Evolutionary conservation across 2,329 filamentous ascomycete genomes (phyloP).

Genomic region (Rhinocladiella similis): DNA sequence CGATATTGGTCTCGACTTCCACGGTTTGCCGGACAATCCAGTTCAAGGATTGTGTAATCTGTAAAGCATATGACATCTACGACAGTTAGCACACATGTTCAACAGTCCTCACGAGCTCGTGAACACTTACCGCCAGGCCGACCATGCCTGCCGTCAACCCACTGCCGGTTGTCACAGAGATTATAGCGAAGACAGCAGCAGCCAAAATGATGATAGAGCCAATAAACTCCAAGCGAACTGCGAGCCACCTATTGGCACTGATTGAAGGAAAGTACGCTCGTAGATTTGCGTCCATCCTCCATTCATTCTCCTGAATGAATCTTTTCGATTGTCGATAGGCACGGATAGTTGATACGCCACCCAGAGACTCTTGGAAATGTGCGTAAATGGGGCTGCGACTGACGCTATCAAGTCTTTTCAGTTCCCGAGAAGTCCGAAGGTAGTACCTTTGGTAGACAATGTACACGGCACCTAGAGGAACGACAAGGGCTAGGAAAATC

Average conservation of each 20-base stretch:
- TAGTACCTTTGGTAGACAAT: conserved; percentile 97
- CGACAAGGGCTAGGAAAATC: conserved; percentile 73
- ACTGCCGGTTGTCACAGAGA: conserved; percentile 71
- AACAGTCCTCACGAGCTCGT: not conserved
- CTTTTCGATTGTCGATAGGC: conserved; percentile 87
- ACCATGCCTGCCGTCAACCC: conserved; percentile 71
- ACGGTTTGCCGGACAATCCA: conserved; percentile 99
- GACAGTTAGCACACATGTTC: not conserved
- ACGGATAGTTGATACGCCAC: conserved; percentile 90
- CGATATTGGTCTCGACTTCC: conserved; percentile 99
- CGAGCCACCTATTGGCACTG: conserved; percentile 91
- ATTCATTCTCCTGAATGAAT: conserved; percentile 93
- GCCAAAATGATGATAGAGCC: conserved; percentile 90
- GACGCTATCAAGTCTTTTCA: conserved; percentile 94
- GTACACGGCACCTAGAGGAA: conserved; percentile 80
- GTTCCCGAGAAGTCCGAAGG: conserved; percentile 88
- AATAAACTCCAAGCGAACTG: conserved; percentile 91
- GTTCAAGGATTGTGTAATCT: conserved; percentile 96
- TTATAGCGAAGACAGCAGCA: conserved; percentile 77
- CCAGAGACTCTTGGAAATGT: conserved; percentile 96
- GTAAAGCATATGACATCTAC: conserved; percentile 88
- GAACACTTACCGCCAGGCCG: conserved; percentile 62
- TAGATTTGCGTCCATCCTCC: conserved; percentile 92
- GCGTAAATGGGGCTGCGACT: conserved; percentile 95
- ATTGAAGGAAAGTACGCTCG: conserved; percentile 95